Evolutionary conservation across 1,284 basidiomycete genomes (phyloP).

Genomic region (Cutaneotrichosporon dermatis): DNA sequence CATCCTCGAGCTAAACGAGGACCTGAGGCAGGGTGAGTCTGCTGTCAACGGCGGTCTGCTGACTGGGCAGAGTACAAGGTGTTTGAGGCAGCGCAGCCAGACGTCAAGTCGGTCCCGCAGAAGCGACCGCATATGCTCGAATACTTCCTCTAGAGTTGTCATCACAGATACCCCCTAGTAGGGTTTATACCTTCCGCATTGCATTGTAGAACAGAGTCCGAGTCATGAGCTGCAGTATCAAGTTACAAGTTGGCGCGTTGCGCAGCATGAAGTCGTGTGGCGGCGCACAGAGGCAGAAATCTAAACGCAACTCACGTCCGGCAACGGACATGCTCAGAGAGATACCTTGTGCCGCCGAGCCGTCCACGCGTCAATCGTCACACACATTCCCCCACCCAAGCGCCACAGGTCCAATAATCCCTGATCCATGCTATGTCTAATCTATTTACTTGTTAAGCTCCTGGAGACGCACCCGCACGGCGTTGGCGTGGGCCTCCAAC

Average conservation of each 20-base stretch:
- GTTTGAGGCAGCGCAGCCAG: slow-evolving; percentile 54
- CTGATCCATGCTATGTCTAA: slow-evolving; percentile 4
- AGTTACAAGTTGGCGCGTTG: background rate
- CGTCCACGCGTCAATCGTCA: background rate
- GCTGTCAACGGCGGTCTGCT: slow-evolving; percentile 51
- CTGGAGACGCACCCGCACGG: slow-evolving; percentile 46
- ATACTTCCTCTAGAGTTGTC: slow-evolving; percentile 38
- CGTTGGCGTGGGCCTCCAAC: slow-evolving; percentile 80
- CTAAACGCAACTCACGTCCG: too few relatives aligned
- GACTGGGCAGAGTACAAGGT: slow-evolving; percentile 68
- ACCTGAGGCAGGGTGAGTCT: slow-evolving; percentile 78
- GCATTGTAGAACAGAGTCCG: slow-evolving; percentile 4
- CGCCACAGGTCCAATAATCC: background rate
- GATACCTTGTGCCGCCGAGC: background rate
- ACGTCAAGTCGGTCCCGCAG: slow-evolving; percentile 78
- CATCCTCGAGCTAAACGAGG: slow-evolving; percentile 85
- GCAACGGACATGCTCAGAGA: background rate
- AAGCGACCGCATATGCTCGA: slow-evolving; percentile 63
- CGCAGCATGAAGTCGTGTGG: too few relatives aligned
- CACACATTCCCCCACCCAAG: background rate
- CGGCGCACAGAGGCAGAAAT: too few relatives aligned
- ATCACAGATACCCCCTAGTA: background rate
- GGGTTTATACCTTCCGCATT: slow-evolving; percentile 1
- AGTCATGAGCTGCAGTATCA: background rate
- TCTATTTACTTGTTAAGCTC: slow-evolving; percentile 12